Evolutionary conservation across 176 grass and related monocot species (phyloP).

Genomic region (Alopecurus myosuroides): DNA sequence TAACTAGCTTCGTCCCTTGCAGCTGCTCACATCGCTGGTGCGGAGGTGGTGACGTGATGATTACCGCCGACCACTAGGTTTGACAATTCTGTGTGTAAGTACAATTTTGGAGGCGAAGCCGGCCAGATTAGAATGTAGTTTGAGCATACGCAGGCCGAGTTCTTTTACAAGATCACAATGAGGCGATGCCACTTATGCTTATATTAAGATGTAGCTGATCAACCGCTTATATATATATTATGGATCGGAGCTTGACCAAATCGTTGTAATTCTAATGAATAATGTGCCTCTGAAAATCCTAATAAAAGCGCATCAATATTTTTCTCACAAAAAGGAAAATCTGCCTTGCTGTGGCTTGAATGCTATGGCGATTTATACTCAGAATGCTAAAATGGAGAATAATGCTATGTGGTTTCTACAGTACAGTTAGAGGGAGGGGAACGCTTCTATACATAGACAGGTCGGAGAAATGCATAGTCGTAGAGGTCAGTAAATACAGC

Average conservation of each 20-base stretch:
- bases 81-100: conserved; percentile 34
- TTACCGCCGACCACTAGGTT: not conserved
- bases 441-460: not conserved
- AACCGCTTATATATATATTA: not conserved
- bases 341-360: too few species aligned
- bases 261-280: not conserved
- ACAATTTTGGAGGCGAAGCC: conserved; percentile 44
- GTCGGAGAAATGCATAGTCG: too few species aligned
- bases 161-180: not conserved
- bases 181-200: not conserved
- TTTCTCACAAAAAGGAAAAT: too few species aligned
- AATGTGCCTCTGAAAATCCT: not conserved
- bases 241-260: not conserved
- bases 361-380: too few species aligned
- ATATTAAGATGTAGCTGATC: conserved; percentile 27
- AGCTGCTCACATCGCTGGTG: conserved; percentile 81
- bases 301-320: too few species aligned
- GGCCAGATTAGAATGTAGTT: conserved; percentile 23
- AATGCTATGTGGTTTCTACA: too few species aligned
- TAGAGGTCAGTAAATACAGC: not conserved
- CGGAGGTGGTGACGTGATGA: conserved; percentile 57
- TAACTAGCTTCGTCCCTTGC: not conserved
- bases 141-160: not conserved
- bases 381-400: too few species aligned
- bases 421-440: not conserved